Evolutionary conservation across 176 grass and related monocot species (phyloP), one percentile per base, ranked within the genome.

Genomic region (Eremochloa ophiuroides): DNA sequence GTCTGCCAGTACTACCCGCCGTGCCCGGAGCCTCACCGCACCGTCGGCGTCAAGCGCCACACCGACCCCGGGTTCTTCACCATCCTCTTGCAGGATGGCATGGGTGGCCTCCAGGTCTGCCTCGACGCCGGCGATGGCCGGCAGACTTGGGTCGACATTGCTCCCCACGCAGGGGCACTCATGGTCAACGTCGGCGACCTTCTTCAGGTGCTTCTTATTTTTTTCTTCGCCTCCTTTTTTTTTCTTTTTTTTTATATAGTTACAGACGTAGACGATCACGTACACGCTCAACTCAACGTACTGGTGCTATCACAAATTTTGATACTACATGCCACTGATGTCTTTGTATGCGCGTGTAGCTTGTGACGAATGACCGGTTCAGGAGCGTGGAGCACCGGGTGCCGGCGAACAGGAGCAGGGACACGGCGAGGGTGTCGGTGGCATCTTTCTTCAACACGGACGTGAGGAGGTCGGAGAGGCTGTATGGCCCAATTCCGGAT

Each of bases 1-100:
- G 53, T 16, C 37, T n/a, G 22, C 30, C 88, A 94, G 70, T 91
- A 88, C 80, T 89, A 91, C 59, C 88, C 85, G 38, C 69, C 79
- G 41, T 91, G 85, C 63, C 88, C 92, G 12, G 80, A 94, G 80
- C 88, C 92, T n/a, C 55, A 25, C 55, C 55, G 23, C 22, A 59
- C 55, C 55, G 2, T 64, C 5, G 61, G 61, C 14, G 6, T 3
- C 14, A 8, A 1, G 10, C 17, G 6, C 6, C 61, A 64, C 61
- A 8, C 61, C 0, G 61, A 64, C 61, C 5, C 61, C 0, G 6
- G 14, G 6, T 64, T 64, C 29, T 4, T 64, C 28, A 64, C 55
- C 22, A 18, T 59, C 22, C 55, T 59, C n/a, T n/a, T 59, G 55
- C 55, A 59, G 55, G 55, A 59, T 9, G 9, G n/a, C 55, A 1